Base-by-base conservation (phyloP, 306 rosid species). In the Lupinus albus region DNA sequence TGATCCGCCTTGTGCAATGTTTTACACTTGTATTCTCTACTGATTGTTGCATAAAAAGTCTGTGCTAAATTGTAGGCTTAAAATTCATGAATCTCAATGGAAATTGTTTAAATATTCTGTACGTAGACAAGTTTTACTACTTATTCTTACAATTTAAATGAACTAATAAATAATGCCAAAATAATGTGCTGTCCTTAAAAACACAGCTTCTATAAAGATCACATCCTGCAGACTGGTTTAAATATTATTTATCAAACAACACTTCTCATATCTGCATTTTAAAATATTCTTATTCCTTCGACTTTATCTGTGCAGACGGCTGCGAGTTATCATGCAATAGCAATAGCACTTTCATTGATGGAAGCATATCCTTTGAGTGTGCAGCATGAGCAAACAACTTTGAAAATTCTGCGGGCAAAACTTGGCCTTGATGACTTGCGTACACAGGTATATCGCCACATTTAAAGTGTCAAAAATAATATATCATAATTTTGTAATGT, bases 261-360 rank as follows among this genome's bases (percentile, higher is more conserved):
- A 71, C 53, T 71, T 61, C 45, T 50, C 32, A 33, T 58, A 6
- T 47, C 52, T 49, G 35, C 39, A 14, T 61, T 48, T 21, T 36
- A 59, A 61, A n/a, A 32, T 56, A 3, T 33, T 11, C 35, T 11
- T 46, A 17, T 47, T 50, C 66, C 18, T 69, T 56, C 39, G 52
- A 70, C 47, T 39, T 66, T 74, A 61, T 58, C 66, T 67, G 51
- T 80, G 67, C 84, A 88, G 92, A 86, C 92, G 7, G 92, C 92
- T n/a, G 95, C 92, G 35, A 88, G 95, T 74, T 88, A 88, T 79
- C 92, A 88, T 12, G 92, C 95, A 60, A 88, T 88, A 72, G 92
- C 95, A 65, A 86, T 88, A 28, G 89, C 95, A 46, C 92, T 86
- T 67, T 86, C 95, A 9, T 78, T 86, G 73, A 88, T 88, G 92